These are phyloP conservation scores for Ogataea chonburiensis DNA, from an alignment of 805 yeast genomes.

Conservation along the genomic window DNA sequence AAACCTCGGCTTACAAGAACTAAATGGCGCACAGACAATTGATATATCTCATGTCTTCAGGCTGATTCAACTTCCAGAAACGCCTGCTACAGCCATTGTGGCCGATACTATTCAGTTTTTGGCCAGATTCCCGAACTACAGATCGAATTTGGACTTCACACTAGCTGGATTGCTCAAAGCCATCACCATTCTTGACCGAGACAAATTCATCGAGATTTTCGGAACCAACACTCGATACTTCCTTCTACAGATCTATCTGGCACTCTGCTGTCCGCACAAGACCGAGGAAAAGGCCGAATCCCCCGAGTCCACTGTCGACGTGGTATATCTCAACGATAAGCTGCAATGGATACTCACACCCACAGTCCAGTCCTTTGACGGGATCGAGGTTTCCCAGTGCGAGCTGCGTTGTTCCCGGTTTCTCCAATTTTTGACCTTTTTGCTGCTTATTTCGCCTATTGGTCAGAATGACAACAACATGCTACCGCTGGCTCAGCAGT, in stretches of 20 bases:
- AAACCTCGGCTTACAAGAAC: conserved; percentile 24
- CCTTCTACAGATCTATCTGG: conserved; percentile 45
- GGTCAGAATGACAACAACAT: conserved; percentile 18
- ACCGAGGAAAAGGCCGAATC: conserved; percentile 14
- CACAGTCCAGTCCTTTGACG: conserved; percentile 43
- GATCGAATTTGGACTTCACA: conserved; percentile 25
- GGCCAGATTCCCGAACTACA: conserved; percentile 26
- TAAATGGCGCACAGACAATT: conserved; percentile 27
- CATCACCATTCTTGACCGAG: conserved; percentile 42
- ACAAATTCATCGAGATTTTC: conserved; percentile 40
- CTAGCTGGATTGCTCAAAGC: conserved; percentile 44
- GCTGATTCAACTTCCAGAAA: conserved; percentile 37
- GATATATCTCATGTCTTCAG: conserved; percentile 28
- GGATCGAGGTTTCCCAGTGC: conserved; percentile 38
- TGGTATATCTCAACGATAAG: conserved; percentile 23
- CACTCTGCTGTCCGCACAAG: conserved; percentile 31
- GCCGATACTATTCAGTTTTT: conserved; percentile 43
- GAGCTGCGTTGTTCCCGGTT: conserved; percentile 42
- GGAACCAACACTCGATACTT: conserved; percentile 35
- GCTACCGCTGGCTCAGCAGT: conserved; percentile 19
- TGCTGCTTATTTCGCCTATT: conserved; percentile 44
- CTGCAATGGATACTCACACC: conserved; percentile 35
- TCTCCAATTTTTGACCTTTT: conserved; percentile 46
- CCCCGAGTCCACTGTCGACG: conserved; percentile 17
- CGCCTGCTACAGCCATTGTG: conserved; percentile 35